Percentiles rank a stretch among this genome's conserved stretches.
Conservation (phyloP, 306 rosid genomes). For the Glycine latifolia region DNA sequence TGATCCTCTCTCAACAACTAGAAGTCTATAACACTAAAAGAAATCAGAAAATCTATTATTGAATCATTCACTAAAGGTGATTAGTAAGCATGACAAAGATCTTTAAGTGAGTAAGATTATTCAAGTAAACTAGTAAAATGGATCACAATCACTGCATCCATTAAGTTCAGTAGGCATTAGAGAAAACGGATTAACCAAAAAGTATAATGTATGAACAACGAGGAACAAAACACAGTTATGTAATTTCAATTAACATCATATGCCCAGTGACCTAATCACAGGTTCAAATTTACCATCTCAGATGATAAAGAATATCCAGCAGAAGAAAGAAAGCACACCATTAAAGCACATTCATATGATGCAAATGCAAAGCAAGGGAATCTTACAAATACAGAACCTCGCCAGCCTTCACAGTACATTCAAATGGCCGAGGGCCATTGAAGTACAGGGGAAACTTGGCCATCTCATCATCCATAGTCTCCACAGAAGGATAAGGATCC, state of each 20-base stretch:
- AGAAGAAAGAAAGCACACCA: slow-evolving; percentile 1
- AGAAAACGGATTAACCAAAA: slow-evolving; percentile 1
- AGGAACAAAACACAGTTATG: background rate
- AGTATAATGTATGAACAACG: background rate
- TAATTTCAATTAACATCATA: background rate
- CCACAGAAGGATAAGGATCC: slow-evolving; percentile 69
- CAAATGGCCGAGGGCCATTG: slow-evolving; percentile 68
- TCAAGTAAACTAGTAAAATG: background rate
- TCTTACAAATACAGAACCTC: slow-evolving; percentile 85
- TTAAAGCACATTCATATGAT: background rate
- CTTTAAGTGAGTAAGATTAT: background rate
- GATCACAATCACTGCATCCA: slow-evolving; percentile 18
- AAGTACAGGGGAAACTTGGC: slow-evolving; percentile 69
- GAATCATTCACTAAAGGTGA: background rate
- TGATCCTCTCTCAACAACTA: background rate
- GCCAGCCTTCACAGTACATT: slow-evolving; percentile 79
- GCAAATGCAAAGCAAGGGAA: slow-evolving; percentile 17
- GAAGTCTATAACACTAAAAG: background rate
- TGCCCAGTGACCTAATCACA: no score
- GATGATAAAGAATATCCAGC: slow-evolving; percentile 27
- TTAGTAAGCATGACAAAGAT: slow-evolving; percentile 7
- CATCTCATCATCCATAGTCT: slow-evolving; percentile 52
- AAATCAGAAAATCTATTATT: background rate
- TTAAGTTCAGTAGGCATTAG: background rate
- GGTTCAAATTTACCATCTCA: no score